Evolutionary conservation across 169 alveolate species (phyloP), one percentile per base, ranked within the genome.

Genomic region (Cryptosporidium sp.): DNA sequence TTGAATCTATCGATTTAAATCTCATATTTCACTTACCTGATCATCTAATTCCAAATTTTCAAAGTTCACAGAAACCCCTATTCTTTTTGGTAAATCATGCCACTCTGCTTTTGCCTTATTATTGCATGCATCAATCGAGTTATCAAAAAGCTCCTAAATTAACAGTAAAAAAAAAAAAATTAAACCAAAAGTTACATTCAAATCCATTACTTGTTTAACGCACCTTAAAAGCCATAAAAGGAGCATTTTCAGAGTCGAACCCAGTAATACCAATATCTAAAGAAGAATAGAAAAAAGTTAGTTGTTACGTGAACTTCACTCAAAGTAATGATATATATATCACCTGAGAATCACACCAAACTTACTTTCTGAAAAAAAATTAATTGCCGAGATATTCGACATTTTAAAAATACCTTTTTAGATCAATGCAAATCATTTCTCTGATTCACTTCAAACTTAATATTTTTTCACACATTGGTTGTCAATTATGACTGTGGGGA

Each of bases 221-320:
- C 62, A 80, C 89, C 51, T 80, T 80, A 55, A 37, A 80, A 59
- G 89, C 55, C 89, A 80, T 80, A 62, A 80, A 80, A 6, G 68
- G 89, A 21, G 89, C 89, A 80, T 80, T 80, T 62, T 80, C 89
- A 1, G 71, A 35, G 59, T 80, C 89, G 41, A 80, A 80, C 18
- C 89, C 89, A 10, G 89, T 80, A 26, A 80, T 62, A 7, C 89
- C 89, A 62, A 80, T 65, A n/a, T 80, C 89, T 80, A 26, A 41
- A 33, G 26, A 65, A n/a, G 21, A 3, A n/a, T 21, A 65, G 33
- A 65, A 18, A 65, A 18, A 26, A 55, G 39, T 55, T 26, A n/a
- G 67, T 21, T 55, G 37, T 26, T 55, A 8, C 71, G 10, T 21
- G 29, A 65, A 65, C 12, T 21, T 14, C 14, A 23, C 67, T 10